Conservation (phyloP, 192 early-diverging fungal species). For the Podila clonocystis region DNA sequence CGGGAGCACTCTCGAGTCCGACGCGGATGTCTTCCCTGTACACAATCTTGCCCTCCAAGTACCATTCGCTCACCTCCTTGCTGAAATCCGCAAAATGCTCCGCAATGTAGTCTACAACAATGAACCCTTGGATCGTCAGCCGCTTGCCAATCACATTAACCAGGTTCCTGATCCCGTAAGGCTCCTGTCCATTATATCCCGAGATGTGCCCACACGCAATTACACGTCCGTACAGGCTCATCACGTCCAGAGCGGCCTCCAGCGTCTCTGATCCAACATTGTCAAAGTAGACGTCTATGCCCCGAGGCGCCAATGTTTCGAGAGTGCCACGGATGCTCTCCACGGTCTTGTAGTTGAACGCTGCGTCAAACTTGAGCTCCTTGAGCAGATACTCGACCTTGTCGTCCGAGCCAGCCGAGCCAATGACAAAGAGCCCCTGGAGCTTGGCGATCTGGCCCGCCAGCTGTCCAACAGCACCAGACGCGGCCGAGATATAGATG, state of each 20-base stretch:
- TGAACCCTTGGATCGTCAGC: conserved; percentile 64
- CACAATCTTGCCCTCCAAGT: neutral
- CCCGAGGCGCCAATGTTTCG: conserved; percentile 66
- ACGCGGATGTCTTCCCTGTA: conserved; percentile 3
- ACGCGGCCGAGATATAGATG: conserved; percentile 82
- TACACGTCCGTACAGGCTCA: conserved; percentile 75
- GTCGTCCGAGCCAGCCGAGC: conserved; percentile 82
- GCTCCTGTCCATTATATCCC: conserved; percentile 70
- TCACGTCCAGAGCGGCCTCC: conserved; percentile 71
- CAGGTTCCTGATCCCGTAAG: conserved; percentile 60
- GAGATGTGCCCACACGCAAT: conserved; percentile 81
- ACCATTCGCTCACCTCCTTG: neutral
- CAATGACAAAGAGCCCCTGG: conserved; percentile 80
- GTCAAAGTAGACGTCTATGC: conserved; percentile 91
- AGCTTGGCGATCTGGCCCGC: conserved; percentile 84
- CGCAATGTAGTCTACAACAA: conserved; percentile 37
- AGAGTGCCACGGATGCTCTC: conserved; percentile 67
- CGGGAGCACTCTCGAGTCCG: conserved; percentile 28
- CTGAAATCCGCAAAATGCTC: conserved; percentile 8
- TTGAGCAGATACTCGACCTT: conserved; percentile 79
- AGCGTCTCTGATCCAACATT: conserved; percentile 87
- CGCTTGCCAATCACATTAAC: conserved; percentile 56
- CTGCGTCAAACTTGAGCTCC: conserved; percentile 78
- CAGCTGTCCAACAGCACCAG: conserved; percentile 76
- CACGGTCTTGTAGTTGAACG: conserved; percentile 88